Base-by-base conservation (phyloP, 2,329 filamentous ascomycete genomes). In the Arthrinium phaeospermum region DNA sequence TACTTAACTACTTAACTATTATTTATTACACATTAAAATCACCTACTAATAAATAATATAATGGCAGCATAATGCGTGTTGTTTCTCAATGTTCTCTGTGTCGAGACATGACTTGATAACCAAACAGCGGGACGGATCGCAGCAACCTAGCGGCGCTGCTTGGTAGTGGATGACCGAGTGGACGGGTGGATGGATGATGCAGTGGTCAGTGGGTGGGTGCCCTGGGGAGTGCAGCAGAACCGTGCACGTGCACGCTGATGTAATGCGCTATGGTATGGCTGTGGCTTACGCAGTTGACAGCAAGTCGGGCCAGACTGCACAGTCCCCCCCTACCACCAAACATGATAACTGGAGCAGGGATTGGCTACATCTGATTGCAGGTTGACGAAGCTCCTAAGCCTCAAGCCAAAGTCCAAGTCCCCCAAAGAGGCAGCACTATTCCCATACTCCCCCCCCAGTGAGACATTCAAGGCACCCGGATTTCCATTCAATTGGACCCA, bases 161-260 rank as follows among this genome's bases (percentile, higher is more conserved):
- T 34, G n/a, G 46, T 34, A 49, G 46, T 46, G 46, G 19, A 8
- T 57, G 6, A 30, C 27, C 27, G 27, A 30, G 27, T 30, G 27
- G 27, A 13, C 14, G 27, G 51, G 19, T 7, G 51, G 27, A 16
- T 10, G 51, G 51, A 34, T 57, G 51, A 41, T 14, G 2, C 51
- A 57, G 19, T 37, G 53, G 10, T 30, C 27, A 30, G 27, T 30
- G 53, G 37, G 53, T 19, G 22, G 37, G 53, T 19, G 22, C 7
- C 37, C 34, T 61, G 53, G 10, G 27, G 27, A 41, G 30, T 2
- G 10, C 57, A 64, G 57, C 41, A 22, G 57, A 41, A 41, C 57
- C 57, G 57, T 41, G 57, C 57, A 64, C 57, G 57, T 64, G 57
- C 57, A 64, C 57, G 57, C 57, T 64, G 57, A 64, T 64, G 57